Evolutionary conservation across 2,329 filamentous ascomycete species (phyloP).

Genomic region (Fusarium equiseti): DNA sequence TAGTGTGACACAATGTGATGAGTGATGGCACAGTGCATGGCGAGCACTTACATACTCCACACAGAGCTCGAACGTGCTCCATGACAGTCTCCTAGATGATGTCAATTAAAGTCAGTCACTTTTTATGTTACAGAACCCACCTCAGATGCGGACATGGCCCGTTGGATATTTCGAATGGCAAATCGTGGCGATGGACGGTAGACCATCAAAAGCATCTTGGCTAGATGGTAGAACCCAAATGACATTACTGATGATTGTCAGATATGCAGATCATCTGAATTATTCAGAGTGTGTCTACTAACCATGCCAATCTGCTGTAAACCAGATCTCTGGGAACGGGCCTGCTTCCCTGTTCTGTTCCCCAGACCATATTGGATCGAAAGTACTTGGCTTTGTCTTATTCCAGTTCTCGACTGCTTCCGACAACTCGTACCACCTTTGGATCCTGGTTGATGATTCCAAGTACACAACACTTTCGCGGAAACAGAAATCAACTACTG

Average conservation of each 20-base stretch:
- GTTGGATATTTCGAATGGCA: background rate
- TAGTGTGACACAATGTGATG: conserved; percentile 19
- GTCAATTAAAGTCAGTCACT: background rate
- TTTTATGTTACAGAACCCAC: too few species aligned
- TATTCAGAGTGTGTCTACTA: background rate
- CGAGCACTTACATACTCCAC: conserved; percentile 11
- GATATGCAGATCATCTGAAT: background rate
- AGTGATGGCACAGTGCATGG: conserved; percentile 12
- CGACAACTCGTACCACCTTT: conserved; percentile 13
- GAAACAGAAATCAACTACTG: conserved; percentile 34
- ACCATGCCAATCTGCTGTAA: conserved; percentile 21
- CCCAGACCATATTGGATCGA: conserved; percentile 11
- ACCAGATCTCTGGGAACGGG: conserved; percentile 12
- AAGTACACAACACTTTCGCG: background rate
- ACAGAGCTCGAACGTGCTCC: conserved; percentile 13
- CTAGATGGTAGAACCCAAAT: conserved; percentile 9
- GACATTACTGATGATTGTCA: conserved; percentile 6
- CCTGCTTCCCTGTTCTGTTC: background rate
- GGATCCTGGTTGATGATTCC: conserved; percentile 1
- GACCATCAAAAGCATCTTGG: conserved; percentile 7
- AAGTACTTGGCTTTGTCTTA: conserved; percentile 1
- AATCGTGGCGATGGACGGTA: conserved; percentile 15
- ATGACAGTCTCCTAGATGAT: background rate
- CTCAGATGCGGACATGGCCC: too few species aligned
- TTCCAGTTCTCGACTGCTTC: conserved; percentile 15